Percentiles rank a stretch among this genome's conserved stretches.
Evolutionary conservation across 306 rosid species (phyloP).

Genomic region (Lotus japonicus): DNA sequence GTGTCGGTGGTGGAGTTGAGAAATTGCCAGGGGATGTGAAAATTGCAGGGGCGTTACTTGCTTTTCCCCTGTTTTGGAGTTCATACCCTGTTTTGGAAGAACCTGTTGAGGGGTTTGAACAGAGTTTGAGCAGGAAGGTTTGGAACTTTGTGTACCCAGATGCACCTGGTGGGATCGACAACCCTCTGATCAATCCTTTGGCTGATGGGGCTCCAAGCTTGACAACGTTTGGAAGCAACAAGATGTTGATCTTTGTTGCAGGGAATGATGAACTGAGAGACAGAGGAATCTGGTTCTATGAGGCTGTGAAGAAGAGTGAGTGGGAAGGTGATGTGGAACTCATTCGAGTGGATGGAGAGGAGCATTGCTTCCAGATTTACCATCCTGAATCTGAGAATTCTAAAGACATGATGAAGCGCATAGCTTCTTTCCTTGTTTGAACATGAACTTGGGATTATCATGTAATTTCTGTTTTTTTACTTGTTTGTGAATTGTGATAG

Average conservation of each 20-base stretch:
- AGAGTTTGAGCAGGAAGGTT: not conserved
- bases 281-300: slow-evolving; percentile 36
- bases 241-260: slow-evolving; percentile 29
- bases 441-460: not conserved
- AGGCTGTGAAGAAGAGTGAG: slow-evolving; percentile 36
- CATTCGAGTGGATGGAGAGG: slow-evolving; percentile 30
- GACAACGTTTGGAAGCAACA: slow-evolving; percentile 27
- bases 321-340: slow-evolving; percentile 43
- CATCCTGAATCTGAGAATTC: slow-evolving; percentile 29
- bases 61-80: slow-evolving; percentile 37
- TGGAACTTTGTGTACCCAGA: slow-evolving; percentile 40
- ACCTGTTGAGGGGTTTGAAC: slow-evolving; percentile 5
- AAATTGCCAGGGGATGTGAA: slow-evolving; percentile 23
- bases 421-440: slow-evolving; percentile 44
- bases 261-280: slow-evolving; percentile 40
- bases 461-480: not conserved
- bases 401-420: slow-evolving; percentile 17
- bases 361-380: slow-evolving; percentile 36
- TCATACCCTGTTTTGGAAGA: slow-evolving; percentile 30
- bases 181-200: slow-evolving; percentile 38
- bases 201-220: slow-evolving; percentile 34
- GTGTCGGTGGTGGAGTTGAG: slow-evolving; percentile 26
- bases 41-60: slow-evolving; percentile 21
- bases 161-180: slow-evolving; percentile 36
- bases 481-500: not conserved